A percentile compares a stretch with the other conserved stretches of the same genome.
phyloP scores from a whole-genome alignment of 23 red algal genomes.

The Pyropia yezoensis region DNA sequence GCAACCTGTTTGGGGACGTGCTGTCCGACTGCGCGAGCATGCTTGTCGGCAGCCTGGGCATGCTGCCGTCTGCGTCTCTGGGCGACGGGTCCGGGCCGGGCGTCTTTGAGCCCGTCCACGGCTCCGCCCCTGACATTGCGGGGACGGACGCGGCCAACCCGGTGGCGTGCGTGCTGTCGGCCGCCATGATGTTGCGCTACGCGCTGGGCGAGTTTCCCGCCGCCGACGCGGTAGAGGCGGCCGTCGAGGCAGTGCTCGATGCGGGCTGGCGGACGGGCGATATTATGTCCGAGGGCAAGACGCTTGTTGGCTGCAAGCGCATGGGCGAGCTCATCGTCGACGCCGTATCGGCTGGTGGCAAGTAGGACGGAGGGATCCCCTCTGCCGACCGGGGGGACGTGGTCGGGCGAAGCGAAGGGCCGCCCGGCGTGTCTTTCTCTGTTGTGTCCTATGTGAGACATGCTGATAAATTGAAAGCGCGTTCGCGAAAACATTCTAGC shows the following conservation, averaged over 20 bases:
- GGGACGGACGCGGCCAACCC: constrained; percentile 93
- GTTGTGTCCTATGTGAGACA: too few relatives aligned
- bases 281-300: constrained; percentile 81
- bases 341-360: constrained; percentile 3
- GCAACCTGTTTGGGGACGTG: constrained; percentile 97
- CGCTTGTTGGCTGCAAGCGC: constrained; percentile 55
- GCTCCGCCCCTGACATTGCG: constrained; percentile 96
- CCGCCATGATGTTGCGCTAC: constrained; percentile 88
- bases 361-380: too few relatives aligned
- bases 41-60: constrained; percentile 88
- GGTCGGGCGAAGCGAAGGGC: too few relatives aligned
- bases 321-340: constrained; percentile 63
- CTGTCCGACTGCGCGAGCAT: constrained; percentile 87
- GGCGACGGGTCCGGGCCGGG: constrained; percentile 73
- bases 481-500: too few relatives aligned
- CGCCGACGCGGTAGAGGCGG: constrained; percentile 69
- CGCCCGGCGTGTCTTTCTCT: too few relatives aligned
- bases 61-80: constrained; percentile 82
- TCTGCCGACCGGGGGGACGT: too few relatives aligned
- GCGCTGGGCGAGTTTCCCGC: constrained; percentile 59
- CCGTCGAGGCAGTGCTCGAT: constrained; percentile 82
- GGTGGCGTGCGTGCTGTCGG: constrained; percentile 78
- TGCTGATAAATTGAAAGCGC: too few relatives aligned
- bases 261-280: constrained; percentile 71
- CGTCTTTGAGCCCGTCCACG: constrained; percentile 93